Base-by-base conservation (phyloP, 1,284 basidiomycete genomes). In the Ustilago bromivora region DNA sequence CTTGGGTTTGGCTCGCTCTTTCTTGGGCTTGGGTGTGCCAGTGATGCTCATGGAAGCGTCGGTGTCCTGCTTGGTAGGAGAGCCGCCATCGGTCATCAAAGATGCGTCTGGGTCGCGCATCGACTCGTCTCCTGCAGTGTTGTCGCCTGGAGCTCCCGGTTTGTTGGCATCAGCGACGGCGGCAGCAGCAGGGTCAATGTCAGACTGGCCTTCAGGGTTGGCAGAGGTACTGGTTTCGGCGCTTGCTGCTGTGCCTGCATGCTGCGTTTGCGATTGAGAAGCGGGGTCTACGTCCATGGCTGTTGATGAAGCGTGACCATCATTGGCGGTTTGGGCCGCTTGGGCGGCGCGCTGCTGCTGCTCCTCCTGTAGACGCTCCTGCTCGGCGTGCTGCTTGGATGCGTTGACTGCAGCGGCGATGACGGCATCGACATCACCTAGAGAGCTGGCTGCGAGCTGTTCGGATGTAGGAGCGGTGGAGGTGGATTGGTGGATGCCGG, bases 1-100 rank as follows among this genome's bases (percentile, higher is more conserved):
- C 28, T 73, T 76, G 41, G 77, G 74, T 52, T 74, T 81, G 61
- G 79, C 79, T 17, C 79, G 75, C 55, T 79, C 74, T 61, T 74
- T 78, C 41, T 78, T 78, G 51, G 68, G 64, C 35, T 71, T 74
- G 38, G 70, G 75, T 12, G 70, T 72, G 12, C 57, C 52, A 19
- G 63, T 64, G 57, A 68, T 35, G 49, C 47, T 68, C 61, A 67
- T 53, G 23, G 68, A 68, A 8, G 46, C 56, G 36, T 65, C 61
- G 40, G 54, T 56, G 13, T 66, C 57, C 17, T 67, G 59, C 52
- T 74, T 74, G 52, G 56, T n/a, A 17, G 71, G 71, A 10, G 71
- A 73, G 49, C 28, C 66, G 28, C 15, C 17, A 5, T 70, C 67
- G 57, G 68, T 61, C 54, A 76, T 65, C 51, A 76, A 65, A 38